phyloP scores from a whole-genome alignment of 2,329 filamentous ascomycete species.

The Geosmithia flava region DNA sequence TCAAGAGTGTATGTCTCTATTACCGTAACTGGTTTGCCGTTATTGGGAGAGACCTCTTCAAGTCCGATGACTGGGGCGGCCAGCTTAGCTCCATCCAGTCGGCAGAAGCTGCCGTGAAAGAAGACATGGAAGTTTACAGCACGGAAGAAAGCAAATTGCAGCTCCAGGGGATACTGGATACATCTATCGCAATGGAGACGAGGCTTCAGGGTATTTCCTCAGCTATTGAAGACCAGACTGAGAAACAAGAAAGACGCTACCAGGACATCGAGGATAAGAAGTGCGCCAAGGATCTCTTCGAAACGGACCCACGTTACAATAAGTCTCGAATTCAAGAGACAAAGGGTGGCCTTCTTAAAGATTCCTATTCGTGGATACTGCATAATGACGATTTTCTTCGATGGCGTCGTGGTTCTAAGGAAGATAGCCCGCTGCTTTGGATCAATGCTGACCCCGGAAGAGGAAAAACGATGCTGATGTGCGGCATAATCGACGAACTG shows the following conservation, averaged over 20 bases:
- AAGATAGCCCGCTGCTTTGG: conserved; percentile 17
- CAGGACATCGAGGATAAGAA: conserved; percentile 1
- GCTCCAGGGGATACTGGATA: conserved; percentile 5
- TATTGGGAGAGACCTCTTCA: conserved; percentile 16
- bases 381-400: conserved; percentile 10
- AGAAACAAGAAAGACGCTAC: conserved; percentile 4
- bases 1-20: conserved; percentile 25
- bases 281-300: conserved; percentile 1
- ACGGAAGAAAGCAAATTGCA: conserved; percentile 3
- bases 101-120: conserved; percentile 10
- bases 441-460: conserved; percentile 25
- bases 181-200: not conserved
- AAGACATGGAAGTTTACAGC: conserved; percentile 7
- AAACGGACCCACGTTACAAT: conserved; percentile 2
- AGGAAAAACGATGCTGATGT: conserved; percentile 30
- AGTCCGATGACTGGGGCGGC: conserved; percentile 20
- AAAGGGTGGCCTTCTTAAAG: conserved; percentile 19
- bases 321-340: conserved; percentile 6
- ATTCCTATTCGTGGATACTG: conserved; percentile 21
- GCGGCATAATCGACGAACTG: conserved; percentile 12
- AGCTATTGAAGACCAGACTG: conserved; percentile 5
- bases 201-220: conserved; percentile 3
- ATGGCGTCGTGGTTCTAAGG: conserved; percentile 4
- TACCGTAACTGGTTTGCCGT: conserved; percentile 13
- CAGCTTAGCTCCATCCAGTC: conserved; percentile 13